phyloP scores from a whole-genome alignment of 2,329 filamentous ascomycete genomes.

The Curvularia spicifera region DNA sequence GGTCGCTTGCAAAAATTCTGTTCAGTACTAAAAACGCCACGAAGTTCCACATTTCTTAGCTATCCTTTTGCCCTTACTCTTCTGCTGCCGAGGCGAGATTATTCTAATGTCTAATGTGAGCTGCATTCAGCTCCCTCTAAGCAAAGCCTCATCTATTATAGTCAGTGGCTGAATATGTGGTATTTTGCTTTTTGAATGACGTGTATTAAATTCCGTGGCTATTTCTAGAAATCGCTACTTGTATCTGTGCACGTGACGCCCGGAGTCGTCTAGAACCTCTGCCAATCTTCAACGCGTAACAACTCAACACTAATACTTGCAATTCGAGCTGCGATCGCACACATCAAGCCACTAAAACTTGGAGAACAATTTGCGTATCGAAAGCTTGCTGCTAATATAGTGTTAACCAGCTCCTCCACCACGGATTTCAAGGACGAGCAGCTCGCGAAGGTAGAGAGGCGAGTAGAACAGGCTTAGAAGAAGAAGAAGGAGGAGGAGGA shows the following conservation, averaged over 20 bases:
- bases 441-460: neutral
- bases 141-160: neutral
- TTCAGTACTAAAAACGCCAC: too few relatives aligned
- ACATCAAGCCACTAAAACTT: neutral
- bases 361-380: neutral
- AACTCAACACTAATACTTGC: neutral
- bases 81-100: neutral
- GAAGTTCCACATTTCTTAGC: too few relatives aligned
- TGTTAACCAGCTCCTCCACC: neutral
- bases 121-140: neutral
- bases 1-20: too few relatives aligned
- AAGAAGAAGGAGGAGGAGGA: too few relatives aligned
- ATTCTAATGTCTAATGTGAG: neutral
- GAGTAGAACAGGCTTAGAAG: neutral
- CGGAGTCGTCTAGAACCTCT: neutral
- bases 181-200: neutral
- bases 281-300: neutral
- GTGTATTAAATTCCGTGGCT: neutral
- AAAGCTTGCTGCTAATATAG: neutral
- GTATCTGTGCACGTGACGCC: neutral
- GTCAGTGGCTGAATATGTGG: neutral
- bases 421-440: too few relatives aligned
- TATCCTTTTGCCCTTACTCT: neutral
- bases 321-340: neutral
- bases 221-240: neutral